phyloP scores from a whole-genome alignment of 164 flowering plant species.

The Brasenia schreberi region DNA sequence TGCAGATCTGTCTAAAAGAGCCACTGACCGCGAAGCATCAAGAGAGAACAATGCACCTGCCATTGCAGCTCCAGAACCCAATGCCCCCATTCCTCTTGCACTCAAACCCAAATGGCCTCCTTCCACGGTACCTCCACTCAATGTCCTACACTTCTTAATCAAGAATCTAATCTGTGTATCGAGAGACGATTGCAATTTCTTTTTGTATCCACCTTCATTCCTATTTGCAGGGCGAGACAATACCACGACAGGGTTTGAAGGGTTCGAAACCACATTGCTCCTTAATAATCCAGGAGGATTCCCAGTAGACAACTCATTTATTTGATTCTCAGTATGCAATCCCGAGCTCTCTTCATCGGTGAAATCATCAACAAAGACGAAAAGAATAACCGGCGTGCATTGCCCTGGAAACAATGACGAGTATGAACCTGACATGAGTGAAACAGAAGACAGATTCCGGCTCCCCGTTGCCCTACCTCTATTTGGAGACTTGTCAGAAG shows the following conservation, averaged over 20 bases:
- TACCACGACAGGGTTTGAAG: slow-evolving; percentile 39
- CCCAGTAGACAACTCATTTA: slow-evolving; percentile 21
- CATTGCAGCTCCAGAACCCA: slow-evolving; percentile 3
- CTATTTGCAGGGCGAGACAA: slow-evolving; percentile 67
- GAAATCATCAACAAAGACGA: slow-evolving; percentile 78
- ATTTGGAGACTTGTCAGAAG: slow-evolving; percentile 42
- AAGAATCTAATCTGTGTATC: slow-evolving; percentile 80
- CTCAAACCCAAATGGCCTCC: slow-evolving; percentile 46
- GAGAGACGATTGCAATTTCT: slow-evolving; percentile 77
- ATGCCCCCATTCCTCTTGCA: slow-evolving; percentile 28
- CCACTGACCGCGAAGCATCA: slow-evolving; percentile 71
- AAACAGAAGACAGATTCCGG: slow-evolving; percentile 48
- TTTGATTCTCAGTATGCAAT: slow-evolving; percentile 29
- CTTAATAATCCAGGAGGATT: background rate
- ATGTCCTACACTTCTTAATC: slow-evolving; percentile 65
- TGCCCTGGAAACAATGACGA: slow-evolving; percentile 80
- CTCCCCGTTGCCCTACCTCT: slow-evolving; percentile 31
- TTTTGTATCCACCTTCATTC: slow-evolving; percentile 52
- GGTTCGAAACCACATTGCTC: slow-evolving; percentile 29
- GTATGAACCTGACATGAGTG: slow-evolving; percentile 70
- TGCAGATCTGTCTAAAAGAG: slow-evolving; percentile 39
- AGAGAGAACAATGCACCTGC: slow-evolving; percentile 55
- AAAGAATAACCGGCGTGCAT: slow-evolving; percentile 69
- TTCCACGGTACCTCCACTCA: slow-evolving; percentile 39
- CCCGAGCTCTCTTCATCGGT: slow-evolving; percentile 23